A percentile compares a stretch with the other conserved stretches of the same genome.
Evolutionary conservation across 768 basidiomycete species (phyloP).

Genomic region (Russula compacta): DNA sequence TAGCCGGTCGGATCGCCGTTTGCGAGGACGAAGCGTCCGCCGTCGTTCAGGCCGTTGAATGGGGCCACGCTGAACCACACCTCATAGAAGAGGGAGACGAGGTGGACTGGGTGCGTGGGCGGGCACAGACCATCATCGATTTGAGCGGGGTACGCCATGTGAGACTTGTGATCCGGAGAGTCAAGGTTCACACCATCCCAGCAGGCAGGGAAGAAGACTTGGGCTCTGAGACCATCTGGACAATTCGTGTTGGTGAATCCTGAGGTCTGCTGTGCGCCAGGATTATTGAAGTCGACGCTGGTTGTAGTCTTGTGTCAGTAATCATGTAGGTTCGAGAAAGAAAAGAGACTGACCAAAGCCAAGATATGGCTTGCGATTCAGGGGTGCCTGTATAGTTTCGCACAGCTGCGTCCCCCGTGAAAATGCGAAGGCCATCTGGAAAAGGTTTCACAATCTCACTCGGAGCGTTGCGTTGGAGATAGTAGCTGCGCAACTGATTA

Average conservation of each 20-base stretch:
- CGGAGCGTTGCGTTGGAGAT: conserved; percentile 3
- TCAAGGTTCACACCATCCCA: conserved; percentile 35
- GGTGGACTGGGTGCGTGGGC: conserved; percentile 24
- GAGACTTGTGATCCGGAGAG: conserved; percentile 31
- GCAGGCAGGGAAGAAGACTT: conserved; percentile 29
- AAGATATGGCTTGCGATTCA: conserved; percentile 21
- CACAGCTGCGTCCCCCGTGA: conserved; percentile 23
- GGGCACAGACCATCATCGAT: conserved; percentile 7
- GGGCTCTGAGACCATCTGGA: conserved; percentile 24
- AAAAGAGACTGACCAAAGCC: conserved; percentile 20
- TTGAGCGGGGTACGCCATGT: conserved; percentile 28
- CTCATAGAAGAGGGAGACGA: conserved; percentile 37
- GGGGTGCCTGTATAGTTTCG: conserved; percentile 21
- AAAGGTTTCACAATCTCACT: conserved; percentile 11
- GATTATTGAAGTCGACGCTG: conserved; percentile 4
- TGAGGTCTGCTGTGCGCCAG: conserved; percentile 2
- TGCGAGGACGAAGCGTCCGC: conserved; percentile 32
- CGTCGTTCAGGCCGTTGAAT: conserved; percentile 25
- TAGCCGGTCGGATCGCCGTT: conserved; percentile 38
- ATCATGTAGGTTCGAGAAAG: conserved; percentile 2
- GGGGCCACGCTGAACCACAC: conserved; percentile 25
- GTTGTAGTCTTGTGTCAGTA: neutral
- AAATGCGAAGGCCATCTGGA: conserved; percentile 22
- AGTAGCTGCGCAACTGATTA: conserved; percentile 12
- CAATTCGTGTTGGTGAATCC: conserved; percentile 22